Evolutionary conservation across 805 yeast genomes (phyloP).

Genomic region (Candida boleticola): DNA sequence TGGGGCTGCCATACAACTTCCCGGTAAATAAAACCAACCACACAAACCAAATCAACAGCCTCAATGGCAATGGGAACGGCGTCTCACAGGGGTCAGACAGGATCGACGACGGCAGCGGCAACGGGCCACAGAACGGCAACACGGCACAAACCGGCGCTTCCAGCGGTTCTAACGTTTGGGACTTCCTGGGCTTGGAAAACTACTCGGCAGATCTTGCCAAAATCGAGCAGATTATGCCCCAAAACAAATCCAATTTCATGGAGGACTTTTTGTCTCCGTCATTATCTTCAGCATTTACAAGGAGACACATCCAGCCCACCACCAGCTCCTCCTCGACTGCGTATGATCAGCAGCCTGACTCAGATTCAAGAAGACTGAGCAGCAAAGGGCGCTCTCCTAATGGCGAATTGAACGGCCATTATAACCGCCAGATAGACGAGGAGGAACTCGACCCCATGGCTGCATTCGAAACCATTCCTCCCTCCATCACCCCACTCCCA

Average conservation of each 20-base stretch:
- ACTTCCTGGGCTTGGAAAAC: constrained; percentile 14
- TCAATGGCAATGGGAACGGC: neutral
- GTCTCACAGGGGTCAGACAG: neutral
- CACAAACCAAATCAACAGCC: neutral
- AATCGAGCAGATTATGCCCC: constrained; percentile 26
- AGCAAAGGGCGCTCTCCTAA: neutral
- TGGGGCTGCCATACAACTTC: neutral
- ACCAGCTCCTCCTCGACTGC: neutral
- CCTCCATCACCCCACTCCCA: constrained; percentile 50
- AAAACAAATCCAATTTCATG: constrained; percentile 11
- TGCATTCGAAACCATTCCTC: constrained; percentile 25
- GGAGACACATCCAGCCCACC: neutral
- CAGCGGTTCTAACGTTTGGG: constrained; percentile 8
- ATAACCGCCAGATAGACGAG: too few relatives aligned
- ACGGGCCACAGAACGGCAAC: neutral
- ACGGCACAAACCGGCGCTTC: neutral
- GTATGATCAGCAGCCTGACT: neutral
- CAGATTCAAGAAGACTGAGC: neutral
- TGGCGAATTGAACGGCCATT: neutral
- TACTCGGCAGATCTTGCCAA: constrained; percentile 37
- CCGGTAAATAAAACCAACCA: neutral
- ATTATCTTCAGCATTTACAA: neutral
- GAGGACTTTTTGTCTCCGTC: constrained; percentile 8
- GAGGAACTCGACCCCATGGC: constrained; percentile 8
- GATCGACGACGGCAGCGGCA: neutral